Percentiles rank a stretch among this genome's conserved stretches.
These are phyloP conservation scores for Harrya chromipes DNA, from an alignment of 768 basidiomycete genomes.

Conservation along the genomic window DNA sequence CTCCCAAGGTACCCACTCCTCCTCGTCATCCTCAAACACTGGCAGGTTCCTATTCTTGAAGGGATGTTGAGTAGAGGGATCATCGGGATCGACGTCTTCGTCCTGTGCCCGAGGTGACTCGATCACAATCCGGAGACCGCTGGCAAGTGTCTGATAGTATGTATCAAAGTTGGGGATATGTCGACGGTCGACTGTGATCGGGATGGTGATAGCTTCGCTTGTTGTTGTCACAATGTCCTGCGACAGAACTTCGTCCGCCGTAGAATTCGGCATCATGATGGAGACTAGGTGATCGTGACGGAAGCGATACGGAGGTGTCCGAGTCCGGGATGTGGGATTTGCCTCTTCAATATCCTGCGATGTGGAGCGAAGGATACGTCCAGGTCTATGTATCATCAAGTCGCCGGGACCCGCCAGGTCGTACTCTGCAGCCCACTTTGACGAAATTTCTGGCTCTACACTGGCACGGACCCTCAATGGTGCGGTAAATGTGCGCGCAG, in stretches of 20 bases:
- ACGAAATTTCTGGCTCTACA: neutral
- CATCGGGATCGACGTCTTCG: slow-evolving; percentile 6
- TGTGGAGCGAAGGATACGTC: neutral
- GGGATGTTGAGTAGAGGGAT: neutral
- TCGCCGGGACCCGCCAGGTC: neutral
- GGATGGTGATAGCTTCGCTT: slow-evolving; percentile 5
- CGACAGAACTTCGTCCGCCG: slow-evolving; percentile 3
- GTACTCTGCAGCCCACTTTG: slow-evolving; percentile 9
- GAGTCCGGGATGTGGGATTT: neutral
- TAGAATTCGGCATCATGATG: slow-evolving; percentile 8
- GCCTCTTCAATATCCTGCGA: neutral
- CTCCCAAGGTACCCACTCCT: slow-evolving; percentile 21
- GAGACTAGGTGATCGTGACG: neutral
- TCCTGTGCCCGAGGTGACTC: neutral
- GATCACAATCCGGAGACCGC: slow-evolving; percentile 1
- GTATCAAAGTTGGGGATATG: slow-evolving; percentile 11
- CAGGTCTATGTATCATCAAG: neutral
- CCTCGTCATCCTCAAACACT: slow-evolving; percentile 15
- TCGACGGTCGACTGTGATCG: slow-evolving; percentile 1
- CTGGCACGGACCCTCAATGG: neutral
- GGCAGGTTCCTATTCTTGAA: neutral
- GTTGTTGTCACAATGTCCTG: slow-evolving; percentile 4
- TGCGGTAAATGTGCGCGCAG: slow-evolving; percentile 5
- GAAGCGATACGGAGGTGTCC: neutral
- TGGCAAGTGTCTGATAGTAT: slow-evolving; percentile 13